A percentile compares a stretch with the other conserved stretches of the same genome.
Evolutionary conservation across 331 rosid genomes (phyloP).

Genomic region (Rhamnella rubrinervis): DNA sequence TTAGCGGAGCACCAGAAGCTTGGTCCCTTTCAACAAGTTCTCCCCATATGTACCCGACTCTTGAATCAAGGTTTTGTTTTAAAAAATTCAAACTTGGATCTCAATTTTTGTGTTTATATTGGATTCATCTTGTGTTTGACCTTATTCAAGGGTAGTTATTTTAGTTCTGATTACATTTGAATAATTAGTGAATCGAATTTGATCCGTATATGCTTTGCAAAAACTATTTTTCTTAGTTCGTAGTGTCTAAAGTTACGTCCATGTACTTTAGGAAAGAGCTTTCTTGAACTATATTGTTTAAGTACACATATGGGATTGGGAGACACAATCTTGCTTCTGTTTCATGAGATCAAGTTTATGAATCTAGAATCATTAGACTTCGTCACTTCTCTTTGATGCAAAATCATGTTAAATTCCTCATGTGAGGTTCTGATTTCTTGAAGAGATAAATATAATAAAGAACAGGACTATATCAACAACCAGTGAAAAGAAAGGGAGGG

Average conservation of each 20-base stretch:
- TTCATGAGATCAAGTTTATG: not conserved
- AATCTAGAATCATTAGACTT: not conserved
- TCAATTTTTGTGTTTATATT: constrained; percentile 11
- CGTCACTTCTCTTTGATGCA: not conserved
- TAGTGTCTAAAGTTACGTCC: not conserved
- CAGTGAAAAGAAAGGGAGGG: too few relatives aligned
- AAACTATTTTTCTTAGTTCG: not conserved
- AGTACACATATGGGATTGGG: not conserved
- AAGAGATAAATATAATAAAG: not conserved
- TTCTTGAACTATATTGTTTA: not conserved
- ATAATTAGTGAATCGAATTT: not conserved
- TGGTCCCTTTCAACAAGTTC: constrained; percentile 84
- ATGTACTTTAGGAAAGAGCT: not conserved
- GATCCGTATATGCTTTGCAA: not conserved
- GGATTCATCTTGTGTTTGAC: not conserved
- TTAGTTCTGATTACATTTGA: not conserved
- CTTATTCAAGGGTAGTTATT: not conserved
- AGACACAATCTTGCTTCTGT: not conserved
- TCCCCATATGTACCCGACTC: constrained; percentile 87
- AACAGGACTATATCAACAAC: too few relatives aligned
- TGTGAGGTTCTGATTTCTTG: not conserved
- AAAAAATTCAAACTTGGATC: constrained; percentile 40
- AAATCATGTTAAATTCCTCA: not conserved
- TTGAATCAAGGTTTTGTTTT: constrained; percentile 75
- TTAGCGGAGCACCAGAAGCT: constrained; percentile 91